A percentile compares a stretch with the other conserved stretches of the same genome.
Conservation (phyloP, 192 early-diverging fungal genomes). For the Backusella sp. region DNA sequence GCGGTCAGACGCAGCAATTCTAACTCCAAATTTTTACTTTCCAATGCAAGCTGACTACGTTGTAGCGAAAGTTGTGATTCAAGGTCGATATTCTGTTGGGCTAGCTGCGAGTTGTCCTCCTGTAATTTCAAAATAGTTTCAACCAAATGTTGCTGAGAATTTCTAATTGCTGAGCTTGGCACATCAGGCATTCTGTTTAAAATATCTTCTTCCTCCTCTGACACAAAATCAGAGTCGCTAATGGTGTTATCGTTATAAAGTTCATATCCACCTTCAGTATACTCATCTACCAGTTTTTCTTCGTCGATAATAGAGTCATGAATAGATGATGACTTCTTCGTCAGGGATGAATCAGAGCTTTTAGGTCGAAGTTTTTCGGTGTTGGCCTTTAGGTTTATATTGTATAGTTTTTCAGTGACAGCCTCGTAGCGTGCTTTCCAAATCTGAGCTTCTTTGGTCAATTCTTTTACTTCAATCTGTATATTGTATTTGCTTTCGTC, state of each 20-base stretch:
- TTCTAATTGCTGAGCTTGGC: background rate
- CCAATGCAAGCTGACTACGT: constrained; percentile 13
- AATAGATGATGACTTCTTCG: background rate
- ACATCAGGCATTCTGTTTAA: constrained; percentile 2
- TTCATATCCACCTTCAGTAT: background rate
- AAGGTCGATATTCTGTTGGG: constrained; percentile 21
- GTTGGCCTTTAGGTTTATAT: background rate
- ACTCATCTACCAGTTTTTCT: background rate
- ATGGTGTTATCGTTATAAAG: background rate
- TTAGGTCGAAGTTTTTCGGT: background rate
- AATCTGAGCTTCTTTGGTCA: background rate
- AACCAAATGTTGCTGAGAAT: background rate
- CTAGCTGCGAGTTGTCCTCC: constrained; percentile 27
- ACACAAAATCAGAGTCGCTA: background rate
- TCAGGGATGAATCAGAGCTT: background rate
- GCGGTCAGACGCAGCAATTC: constrained; percentile 22
- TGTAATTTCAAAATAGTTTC: constrained; percentile 6
- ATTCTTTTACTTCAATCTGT: background rate
- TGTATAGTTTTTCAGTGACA: background rate
- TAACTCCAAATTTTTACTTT: constrained; percentile 27
- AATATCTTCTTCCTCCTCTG: constrained; percentile 3
- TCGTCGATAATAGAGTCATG: background rate
- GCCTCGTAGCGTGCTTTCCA: background rate
- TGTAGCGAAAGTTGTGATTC: constrained; percentile 26
- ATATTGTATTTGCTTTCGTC: background rate